Evolutionary conservation across 148 eudicot genomes (phyloP), one percentile per base, ranked within the genome.

Genomic region (Pouteria glomerata): DNA sequence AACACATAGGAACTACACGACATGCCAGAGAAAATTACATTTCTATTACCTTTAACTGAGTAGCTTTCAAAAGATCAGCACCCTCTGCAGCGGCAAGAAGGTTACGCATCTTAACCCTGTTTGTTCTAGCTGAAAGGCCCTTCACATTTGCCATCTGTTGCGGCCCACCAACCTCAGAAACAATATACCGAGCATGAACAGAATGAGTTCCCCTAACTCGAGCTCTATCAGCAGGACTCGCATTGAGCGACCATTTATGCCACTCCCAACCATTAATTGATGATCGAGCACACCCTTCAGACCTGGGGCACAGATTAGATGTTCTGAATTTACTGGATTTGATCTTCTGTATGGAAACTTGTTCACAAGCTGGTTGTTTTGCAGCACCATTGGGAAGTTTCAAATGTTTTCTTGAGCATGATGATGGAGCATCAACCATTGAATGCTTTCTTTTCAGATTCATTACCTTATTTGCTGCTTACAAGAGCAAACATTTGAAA

Each of bases 51-150:
- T 92, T 95, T 65, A 95, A 75, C 73, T 95, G 99, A 71, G 97
- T 85, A 66, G 97, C 83, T 86, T 95, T 95, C 61, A 95, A 74
- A 76, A 95, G 88, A 77, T 95, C 99, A 80, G 96, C 86, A 75
- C 99, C 99, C 57, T 95, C 99, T 21, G 93, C 97, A 77, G 97
- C 99, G 81, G 92, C 97, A 80, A 92, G 90, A 61, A 95, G 94
- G 72, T 80, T 95, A 16, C 99, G 96, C 81, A 95, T 70, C 82
- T 95, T 95, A 33, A 85, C 99, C 82, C 97, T 81, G 76, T 92
- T 92, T 35, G 99, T 95, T 81, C 99, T 84, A 31, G 98, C 99
- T 70, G 97, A 89, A 41, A 85, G 87, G 53, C 93, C 88, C 84
- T 91, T 95, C 5, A 73, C 79, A 55, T 76, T 83, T 50, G 88